Conservation (phyloP, 805 yeast genomes). For the Scheffersomyces spartinae region DNA sequence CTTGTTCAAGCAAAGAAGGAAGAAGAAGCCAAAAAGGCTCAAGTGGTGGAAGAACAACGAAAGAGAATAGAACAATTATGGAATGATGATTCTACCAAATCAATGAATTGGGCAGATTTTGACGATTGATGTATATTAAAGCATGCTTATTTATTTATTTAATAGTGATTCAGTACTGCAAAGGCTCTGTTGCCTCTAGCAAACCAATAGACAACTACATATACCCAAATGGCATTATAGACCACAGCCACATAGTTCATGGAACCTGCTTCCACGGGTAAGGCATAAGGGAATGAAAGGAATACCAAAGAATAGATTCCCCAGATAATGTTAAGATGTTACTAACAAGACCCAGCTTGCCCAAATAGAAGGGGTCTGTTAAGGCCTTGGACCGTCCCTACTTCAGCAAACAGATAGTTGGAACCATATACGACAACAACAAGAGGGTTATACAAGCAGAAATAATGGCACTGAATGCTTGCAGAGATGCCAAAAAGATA, state of each 20-base stretch:
- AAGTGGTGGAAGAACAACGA: conserved; percentile 11
- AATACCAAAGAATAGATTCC: conserved; percentile 24
- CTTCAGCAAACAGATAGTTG: conserved; percentile 22
- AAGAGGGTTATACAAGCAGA: conserved; percentile 26
- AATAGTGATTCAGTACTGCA: too few relatives aligned
- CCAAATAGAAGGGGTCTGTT: conserved; percentile 32
- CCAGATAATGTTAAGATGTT: conserved; percentile 22
- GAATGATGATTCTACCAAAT: conserved; percentile 15
- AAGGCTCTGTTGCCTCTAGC: too few relatives aligned
- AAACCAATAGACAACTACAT: neutral
- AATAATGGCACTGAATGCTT: conserved; percentile 28
- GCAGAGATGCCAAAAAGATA: conserved; percentile 22
- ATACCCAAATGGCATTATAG: neutral
- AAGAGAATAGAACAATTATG: conserved; percentile 17
- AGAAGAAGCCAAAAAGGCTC: conserved; percentile 5
- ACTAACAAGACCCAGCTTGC: conserved; percentile 22
- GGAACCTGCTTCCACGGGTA: neutral
- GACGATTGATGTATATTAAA: too few relatives aligned
- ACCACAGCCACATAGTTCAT: neutral
- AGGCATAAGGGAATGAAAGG: conserved; percentile 24
- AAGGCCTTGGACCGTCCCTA: conserved; percentile 25
- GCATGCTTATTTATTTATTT: too few relatives aligned
- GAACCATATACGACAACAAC: conserved; percentile 19
- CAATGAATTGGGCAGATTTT: conserved; percentile 22
- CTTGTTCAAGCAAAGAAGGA: conserved; percentile 1